Percentiles rank a stretch among this genome's conserved stretches.
Evolutionary conservation across 768 basidiomycete genomes (phyloP).

Genomic region (Rhodotorula diobovata): DNA sequence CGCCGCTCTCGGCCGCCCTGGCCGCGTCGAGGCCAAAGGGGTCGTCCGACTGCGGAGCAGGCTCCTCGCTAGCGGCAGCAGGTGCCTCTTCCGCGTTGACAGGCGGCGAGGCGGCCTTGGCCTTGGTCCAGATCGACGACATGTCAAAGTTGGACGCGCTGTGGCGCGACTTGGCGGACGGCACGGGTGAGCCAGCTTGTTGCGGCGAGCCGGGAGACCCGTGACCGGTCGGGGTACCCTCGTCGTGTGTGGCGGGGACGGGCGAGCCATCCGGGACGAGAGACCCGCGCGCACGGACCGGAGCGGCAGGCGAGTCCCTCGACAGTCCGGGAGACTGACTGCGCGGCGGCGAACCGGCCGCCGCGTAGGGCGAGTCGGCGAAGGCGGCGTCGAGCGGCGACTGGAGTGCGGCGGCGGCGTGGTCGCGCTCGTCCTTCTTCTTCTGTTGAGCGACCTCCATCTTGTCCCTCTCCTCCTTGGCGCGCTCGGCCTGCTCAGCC

Average conservation of each 20-base stretch:
- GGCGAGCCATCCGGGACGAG: background rate
- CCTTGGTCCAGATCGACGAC: slow-evolving; percentile 39
- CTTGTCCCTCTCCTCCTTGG: slow-evolving; percentile 7
- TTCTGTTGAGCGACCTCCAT: background rate
- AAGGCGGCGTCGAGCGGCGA: background rate
- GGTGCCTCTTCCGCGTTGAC: background rate
- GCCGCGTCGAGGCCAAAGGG: slow-evolving; percentile 2
- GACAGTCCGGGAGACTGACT: background rate
- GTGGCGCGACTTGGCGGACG: background rate
- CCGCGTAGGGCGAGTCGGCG: background rate
- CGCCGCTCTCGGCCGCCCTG: slow-evolving; percentile 48
- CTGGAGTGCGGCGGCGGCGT: background rate
- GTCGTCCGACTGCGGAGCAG: background rate
- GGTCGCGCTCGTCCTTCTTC: background rate
- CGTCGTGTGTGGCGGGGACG: background rate
- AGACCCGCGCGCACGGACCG: background rate
- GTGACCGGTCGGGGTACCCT: background rate
- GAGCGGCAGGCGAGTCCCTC: background rate
- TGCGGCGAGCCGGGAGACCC: background rate
- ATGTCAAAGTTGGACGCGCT: slow-evolving; percentile 39
- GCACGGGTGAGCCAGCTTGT: background rate
- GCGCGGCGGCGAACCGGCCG: background rate
- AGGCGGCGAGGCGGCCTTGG: slow-evolving; percentile 30
- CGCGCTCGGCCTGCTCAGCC: slow-evolving; percentile 20
- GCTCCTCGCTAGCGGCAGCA: background rate